Evolutionary conservation across 1,284 basidiomycete species (phyloP).

Genomic region (Ceratobasidium sp.): DNA sequence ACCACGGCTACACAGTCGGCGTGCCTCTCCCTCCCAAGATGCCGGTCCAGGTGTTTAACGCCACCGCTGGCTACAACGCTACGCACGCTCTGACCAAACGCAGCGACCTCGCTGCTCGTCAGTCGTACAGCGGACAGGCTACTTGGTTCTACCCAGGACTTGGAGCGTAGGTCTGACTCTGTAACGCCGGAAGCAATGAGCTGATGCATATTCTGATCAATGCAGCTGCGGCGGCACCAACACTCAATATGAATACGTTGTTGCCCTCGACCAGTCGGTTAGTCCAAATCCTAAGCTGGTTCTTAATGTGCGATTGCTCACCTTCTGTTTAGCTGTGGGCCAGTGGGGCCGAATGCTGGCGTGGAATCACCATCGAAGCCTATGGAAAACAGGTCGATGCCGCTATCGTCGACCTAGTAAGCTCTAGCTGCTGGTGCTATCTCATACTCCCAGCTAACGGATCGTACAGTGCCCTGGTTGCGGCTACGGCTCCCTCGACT

Average conservation of each 20-base stretch:
- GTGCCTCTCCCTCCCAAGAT: too few species aligned
- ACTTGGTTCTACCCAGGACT: not conserved
- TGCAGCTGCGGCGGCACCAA: not conserved
- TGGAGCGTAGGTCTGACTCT: slow-evolving; percentile 1
- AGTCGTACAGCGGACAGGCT: not conserved
- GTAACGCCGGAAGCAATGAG: not conserved
- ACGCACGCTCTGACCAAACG: too few species aligned
- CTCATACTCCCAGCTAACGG: not conserved
- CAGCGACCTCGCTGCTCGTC: too few species aligned
- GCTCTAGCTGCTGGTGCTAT: not conserved
- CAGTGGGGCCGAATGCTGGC: not conserved
- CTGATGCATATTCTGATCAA: not conserved
- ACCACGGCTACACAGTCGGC: too few species aligned
- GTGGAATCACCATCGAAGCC: not conserved
- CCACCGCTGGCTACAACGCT: not conserved
- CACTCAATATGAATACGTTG: not conserved
- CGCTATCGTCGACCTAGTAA: not conserved
- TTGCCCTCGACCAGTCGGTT: not conserved
- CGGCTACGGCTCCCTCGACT: not conserved
- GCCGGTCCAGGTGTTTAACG: not conserved
- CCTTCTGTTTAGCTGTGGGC: not conserved
- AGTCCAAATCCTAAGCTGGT: not conserved
- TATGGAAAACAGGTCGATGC: not conserved
- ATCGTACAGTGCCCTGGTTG: not conserved
- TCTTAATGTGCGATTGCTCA: not conserved